phyloP scores from a whole-genome alignment of 331 rosid genomes.

The Cydonia oblonga region DNA sequence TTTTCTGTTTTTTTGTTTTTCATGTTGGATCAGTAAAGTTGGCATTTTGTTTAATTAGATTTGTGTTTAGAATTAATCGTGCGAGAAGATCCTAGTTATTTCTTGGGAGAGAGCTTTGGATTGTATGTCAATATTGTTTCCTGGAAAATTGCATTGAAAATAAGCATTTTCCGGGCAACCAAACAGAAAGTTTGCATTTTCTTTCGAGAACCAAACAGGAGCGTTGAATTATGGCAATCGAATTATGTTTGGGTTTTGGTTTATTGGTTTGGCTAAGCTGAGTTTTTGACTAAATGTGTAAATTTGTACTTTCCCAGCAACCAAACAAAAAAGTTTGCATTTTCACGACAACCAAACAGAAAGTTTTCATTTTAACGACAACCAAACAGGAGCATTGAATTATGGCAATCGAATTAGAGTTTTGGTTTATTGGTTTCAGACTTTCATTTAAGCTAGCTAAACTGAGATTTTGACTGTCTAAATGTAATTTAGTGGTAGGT shows the following conservation, averaged over 20 bases:
- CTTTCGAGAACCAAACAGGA: neutral
- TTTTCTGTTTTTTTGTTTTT: neutral
- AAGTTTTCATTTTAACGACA: no score
- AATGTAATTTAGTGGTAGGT: slow-evolving; percentile 23
- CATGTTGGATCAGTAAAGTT: neutral
- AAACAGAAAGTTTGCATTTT: neutral
- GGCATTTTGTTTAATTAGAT: neutral
- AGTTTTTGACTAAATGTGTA: neutral
- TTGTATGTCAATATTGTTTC: neutral
- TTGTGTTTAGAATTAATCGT: neutral
- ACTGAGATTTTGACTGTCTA: neutral
- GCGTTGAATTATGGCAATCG: neutral
- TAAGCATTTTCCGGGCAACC: neutral
- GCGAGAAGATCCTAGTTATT: neutral
- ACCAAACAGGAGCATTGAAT: neutral
- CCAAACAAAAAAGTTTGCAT: neutral
- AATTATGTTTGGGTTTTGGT: neutral
- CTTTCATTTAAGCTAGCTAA: neutral
- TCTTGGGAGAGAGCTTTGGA: neutral
- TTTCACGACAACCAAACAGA: neutral
- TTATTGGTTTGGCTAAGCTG: neutral
- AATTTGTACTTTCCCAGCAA: neutral
- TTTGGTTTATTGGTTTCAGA: neutral
- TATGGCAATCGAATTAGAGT: neutral
- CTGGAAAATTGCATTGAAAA: neutral